Conservation (phyloP, 768 basidiomycete species). For the Fibroporia radiculosa region DNA sequence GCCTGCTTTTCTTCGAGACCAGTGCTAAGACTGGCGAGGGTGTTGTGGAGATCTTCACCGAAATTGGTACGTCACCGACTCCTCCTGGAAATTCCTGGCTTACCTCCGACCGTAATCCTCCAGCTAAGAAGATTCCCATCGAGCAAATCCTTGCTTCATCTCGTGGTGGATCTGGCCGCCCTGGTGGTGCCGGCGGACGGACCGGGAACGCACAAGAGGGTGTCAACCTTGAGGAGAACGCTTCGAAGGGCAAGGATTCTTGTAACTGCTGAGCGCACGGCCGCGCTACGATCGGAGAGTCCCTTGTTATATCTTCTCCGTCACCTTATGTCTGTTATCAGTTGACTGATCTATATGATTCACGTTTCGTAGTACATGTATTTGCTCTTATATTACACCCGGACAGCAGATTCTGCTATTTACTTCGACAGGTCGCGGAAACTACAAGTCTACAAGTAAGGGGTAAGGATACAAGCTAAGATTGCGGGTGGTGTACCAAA, state of each 20-base stretch:
- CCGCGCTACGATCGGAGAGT: not conserved
- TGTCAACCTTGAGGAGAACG: constrained; percentile 66
- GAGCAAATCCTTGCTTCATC: constrained; percentile 89
- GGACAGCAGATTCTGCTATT: constrained; percentile 1
- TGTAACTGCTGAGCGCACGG: constrained; percentile 63
- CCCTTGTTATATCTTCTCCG: constrained; percentile 16
- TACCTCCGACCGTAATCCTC: not conserved
- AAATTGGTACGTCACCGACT: constrained; percentile 65
- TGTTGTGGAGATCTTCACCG: constrained; percentile 93
- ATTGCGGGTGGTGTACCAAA: constrained; percentile 14
- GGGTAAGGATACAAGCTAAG: not conserved
- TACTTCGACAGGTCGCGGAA: not conserved
- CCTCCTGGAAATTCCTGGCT: not conserved
- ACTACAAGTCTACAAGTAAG: not conserved
- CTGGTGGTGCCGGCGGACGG: constrained; percentile 48
- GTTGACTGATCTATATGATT: constrained; percentile 19
- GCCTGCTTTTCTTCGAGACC: constrained; percentile 93
- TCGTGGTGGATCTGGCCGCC: constrained; percentile 56
- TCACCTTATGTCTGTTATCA: constrained; percentile 8
- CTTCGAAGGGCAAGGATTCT: constrained; percentile 60
- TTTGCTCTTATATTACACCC: constrained; percentile 10
- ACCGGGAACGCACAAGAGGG: constrained; percentile 45
- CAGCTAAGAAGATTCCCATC: constrained; percentile 84
- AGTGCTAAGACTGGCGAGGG: constrained; percentile 96
- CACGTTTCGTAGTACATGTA: constrained; percentile 14